A percentile compares a stretch with the other conserved stretches of the same genome.
Evolutionary conservation across 768 basidiomycete genomes (phyloP).

Genomic region (Lactarius hatsudake): DNA sequence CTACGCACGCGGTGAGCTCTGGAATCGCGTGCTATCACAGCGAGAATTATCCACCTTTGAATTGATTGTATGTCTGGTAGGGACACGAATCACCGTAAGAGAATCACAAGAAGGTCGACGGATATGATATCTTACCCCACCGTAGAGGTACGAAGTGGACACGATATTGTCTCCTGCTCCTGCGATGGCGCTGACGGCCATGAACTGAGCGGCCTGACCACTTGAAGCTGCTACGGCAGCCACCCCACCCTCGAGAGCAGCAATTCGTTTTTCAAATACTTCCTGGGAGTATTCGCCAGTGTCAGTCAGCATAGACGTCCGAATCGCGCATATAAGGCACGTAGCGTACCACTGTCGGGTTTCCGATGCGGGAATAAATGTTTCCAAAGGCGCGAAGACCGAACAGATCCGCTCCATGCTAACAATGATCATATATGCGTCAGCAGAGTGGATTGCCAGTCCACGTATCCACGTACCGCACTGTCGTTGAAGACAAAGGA

Average conservation of each 20-base stretch:
- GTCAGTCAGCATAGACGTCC: not conserved
- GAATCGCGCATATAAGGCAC: conserved; percentile 27
- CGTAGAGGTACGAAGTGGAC: conserved; percentile 64
- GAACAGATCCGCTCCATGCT: conserved; percentile 78
- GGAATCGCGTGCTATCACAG: not conserved
- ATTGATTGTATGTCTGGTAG: conserved; percentile 64
- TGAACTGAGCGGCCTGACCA: conserved; percentile 76
- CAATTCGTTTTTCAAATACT: conserved; percentile 76
- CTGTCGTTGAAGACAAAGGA: conserved; percentile 74
- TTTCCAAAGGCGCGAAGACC: conserved; percentile 57
- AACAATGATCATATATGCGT: not conserved
- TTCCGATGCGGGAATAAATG: conserved; percentile 67
- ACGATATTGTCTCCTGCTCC: conserved; percentile 75
- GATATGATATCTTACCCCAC: conserved; percentile 49
- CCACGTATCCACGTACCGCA: conserved; percentile 41
- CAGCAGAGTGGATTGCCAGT: not conserved
- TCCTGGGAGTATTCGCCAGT: conserved; percentile 42
- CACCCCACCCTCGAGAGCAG: conserved; percentile 72
- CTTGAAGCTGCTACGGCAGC: conserved; percentile 73
- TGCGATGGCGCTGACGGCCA: conserved; percentile 46
- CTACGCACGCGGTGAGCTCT: conserved; percentile 33
- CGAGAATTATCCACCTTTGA: conserved; percentile 48
- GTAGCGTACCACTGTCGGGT: conserved; percentile 54
- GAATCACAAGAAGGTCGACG: not conserved
- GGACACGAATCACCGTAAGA: not conserved